Evolutionary conservation across 2,329 filamentous ascomycete genomes (phyloP).

Genomic region (Aspergillus sclerotialis): DNA sequence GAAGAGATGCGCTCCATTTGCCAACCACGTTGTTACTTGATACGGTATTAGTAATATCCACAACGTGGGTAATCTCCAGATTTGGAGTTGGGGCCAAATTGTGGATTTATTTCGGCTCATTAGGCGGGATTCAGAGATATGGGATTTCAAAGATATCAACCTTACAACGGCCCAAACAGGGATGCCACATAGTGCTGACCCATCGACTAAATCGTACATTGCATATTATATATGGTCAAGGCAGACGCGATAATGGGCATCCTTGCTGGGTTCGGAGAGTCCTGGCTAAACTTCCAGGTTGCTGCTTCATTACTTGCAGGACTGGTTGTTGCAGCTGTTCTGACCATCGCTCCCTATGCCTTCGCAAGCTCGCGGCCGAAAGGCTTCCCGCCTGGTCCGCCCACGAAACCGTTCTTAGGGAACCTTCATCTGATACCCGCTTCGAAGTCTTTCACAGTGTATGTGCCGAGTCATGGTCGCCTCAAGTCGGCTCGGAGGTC

Average conservation of each 20-base stretch:
- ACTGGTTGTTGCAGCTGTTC: conserved; percentile 6
- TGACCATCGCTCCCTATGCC: neutral
- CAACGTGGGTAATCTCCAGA: no score
- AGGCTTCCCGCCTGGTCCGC: neutral
- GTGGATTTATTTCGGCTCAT: no score
- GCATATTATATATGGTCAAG: no score
- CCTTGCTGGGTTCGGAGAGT: neutral
- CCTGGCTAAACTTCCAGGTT: neutral
- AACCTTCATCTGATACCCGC: conserved; percentile 1
- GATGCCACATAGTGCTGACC: no score
- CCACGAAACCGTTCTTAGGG: neutral
- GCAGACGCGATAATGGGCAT: neutral
- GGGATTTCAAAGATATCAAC: no score
- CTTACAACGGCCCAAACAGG: no score
- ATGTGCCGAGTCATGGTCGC: neutral
- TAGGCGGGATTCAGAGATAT: no score
- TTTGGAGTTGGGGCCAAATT: no score
- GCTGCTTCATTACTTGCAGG: neutral
- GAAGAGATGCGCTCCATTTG: no score
- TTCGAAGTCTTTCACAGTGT: neutral
- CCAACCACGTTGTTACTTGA: no score
- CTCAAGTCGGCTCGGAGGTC: neutral
- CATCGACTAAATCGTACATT: no score
- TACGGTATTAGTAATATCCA: no score
- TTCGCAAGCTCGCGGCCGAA: neutral